Evolutionary conservation across 768 basidiomycete species (phyloP), one percentile per base, ranked within the genome.

Genomic region (Lactarius sp.): DNA sequence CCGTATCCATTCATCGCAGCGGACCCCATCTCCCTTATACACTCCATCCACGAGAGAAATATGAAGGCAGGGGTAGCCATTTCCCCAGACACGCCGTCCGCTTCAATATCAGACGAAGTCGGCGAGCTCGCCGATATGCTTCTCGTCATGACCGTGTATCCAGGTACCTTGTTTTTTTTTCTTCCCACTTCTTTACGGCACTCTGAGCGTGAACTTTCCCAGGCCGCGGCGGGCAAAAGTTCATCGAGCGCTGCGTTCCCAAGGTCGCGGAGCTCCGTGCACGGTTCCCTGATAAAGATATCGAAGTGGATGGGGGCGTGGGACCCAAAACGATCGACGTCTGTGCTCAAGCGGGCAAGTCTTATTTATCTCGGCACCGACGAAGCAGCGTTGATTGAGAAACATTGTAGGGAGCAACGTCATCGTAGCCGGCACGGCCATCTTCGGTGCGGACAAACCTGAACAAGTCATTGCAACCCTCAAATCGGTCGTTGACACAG

Each of bases 221-320:
- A 91, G 90, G 96, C 44, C 85, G 85, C 6, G 97, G 97, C 36
- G 97, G 97, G 4, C 97, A 99, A 74, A 98, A 96, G 75, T 98
- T 99, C 75, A 77, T 98, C 69, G 88, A 92, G 9, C 83, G 90
- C 69, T 98, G 95, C 72, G 85, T 98, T 33, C 86, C 90, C 67
- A 98, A 99, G 77, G 94, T 98, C 16, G 77, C 87, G 27, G 92
- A 97, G 72, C 85, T 98, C 61, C 88, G 97, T 16, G 79, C 80
- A 41, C 85, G 94, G 33, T 98, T 97, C 78, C 95, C 95, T 6
- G 79, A 88, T 61, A 97, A 92, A 75, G 92, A 98, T 72, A 98
- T 99, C 64, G 93, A 99, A 75, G 97, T 99, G 56, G 97, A 99
- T 73, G 97, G 97, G 37, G 97, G 97, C 44, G 90, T 99, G n/a